A percentile compares a stretch with the other conserved stretches of the same genome.
phyloP scores from a whole-genome alignment of 2,329 filamentous ascomycete genomes.

The Aspergillus pseudonomiae region DNA sequence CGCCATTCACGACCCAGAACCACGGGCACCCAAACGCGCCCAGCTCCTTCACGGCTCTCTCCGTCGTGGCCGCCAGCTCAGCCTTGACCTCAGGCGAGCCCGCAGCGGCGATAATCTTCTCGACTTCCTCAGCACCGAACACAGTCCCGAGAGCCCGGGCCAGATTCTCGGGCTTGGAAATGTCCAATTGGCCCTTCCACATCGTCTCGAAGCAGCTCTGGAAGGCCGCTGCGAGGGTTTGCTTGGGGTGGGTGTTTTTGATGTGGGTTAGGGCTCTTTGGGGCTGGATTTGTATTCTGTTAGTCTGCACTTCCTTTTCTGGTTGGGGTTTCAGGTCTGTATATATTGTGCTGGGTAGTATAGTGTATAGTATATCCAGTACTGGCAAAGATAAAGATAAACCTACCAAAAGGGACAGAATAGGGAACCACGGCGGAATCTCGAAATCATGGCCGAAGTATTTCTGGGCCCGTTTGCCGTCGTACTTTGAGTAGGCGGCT shows the following conservation, averaged over 20 bases:
- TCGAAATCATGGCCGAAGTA: constrained; percentile 53
- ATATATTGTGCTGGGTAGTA: background rate
- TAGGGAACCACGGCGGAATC: constrained; percentile 56
- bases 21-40: constrained; percentile 80
- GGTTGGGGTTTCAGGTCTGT: background rate
- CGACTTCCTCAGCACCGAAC: constrained; percentile 52
- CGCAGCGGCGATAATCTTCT: constrained; percentile 58
- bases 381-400: constrained; percentile 20
- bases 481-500: constrained; percentile 59
- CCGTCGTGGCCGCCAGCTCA: constrained; percentile 61
- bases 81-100: constrained; percentile 55
- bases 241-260: constrained; percentile 58
- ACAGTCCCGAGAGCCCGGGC: constrained; percentile 30
- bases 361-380: no score
- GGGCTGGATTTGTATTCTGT: constrained; percentile 47
- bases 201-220: constrained; percentile 61
- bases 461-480: constrained; percentile 52
- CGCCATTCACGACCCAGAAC: constrained; percentile 62
- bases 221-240: constrained; percentile 58
- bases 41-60: constrained; percentile 58
- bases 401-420: constrained; percentile 57
- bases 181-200: constrained; percentile 64
- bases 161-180: constrained; percentile 62
- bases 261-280: constrained; percentile 69
- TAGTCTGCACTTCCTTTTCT: background rate